Evolutionary conservation across 1,139 yeast genomes (phyloP), one percentile per base, ranked within the genome.

Genomic region (Yamadazyma songkhlaensis): DNA sequence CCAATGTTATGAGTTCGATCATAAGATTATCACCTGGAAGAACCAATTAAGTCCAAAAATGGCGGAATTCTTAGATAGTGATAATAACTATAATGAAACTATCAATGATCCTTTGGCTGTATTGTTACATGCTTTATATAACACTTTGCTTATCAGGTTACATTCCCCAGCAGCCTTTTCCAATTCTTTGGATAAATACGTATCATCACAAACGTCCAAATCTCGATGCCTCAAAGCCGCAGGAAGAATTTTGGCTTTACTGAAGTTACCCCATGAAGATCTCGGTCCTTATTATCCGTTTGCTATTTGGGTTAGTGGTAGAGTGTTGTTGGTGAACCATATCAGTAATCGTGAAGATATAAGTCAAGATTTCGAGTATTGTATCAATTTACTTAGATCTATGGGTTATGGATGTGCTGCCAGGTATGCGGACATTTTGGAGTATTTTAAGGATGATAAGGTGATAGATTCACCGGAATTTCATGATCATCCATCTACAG

Each of bases 211-310:
- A 29, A 42, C 47, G 3, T 48, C 54, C 2, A 47, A 42, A 25
- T 25, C 43, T 9, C 39, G 40, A 20, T 49, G 52, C 25, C 31
- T 46, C 14, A 39, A 39, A 3, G 41, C 49, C 1, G 45, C 51
- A 2, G 37, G 40, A 20, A 33, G 35, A 14, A 39, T 50, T 4
- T 27, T 50, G 1, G 33, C 35, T 9, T 30, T 49, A 13, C 34
- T 44, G 8, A 41, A 40, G 25, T 11, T 31, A 9, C 33, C 33
- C 1, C 44, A 44, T 27, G 45, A 41, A 28, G 14, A 43, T 7
- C 42, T 49, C 14, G 55, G 55, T 2, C 55, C 55, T 1, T 50
- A 49, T 26, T 51, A 49, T 42, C 49, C 51, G 0, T 51, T 51
- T 40, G 41, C 48, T 8, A 31, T 51, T 6, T 51, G 55, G 55